Evolutionary conservation across 2,329 filamentous ascomycete genomes (phyloP), one percentile per base, ranked within the genome.

Genomic region (Alternaria viburni): DNA sequence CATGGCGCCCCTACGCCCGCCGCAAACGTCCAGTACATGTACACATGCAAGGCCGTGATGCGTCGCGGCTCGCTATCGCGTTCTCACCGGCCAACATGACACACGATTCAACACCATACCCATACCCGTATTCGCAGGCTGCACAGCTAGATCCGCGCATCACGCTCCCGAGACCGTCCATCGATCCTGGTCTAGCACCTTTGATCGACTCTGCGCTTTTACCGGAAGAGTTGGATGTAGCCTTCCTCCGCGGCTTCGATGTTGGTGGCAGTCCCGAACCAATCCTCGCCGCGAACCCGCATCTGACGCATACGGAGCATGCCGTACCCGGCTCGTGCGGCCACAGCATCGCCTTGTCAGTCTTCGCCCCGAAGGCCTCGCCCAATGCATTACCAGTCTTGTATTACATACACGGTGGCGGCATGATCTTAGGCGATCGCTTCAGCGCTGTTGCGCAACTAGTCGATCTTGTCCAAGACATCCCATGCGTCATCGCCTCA

Each of bases 341-440:
- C 59, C 89, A 88, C 78, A 91, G 91, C 77, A 89, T 90, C 49
- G 83, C 91, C n/a, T 30, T 67, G 15, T 66, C 66, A 4, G 23
- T 66, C 19, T 87, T 3, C 89, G 90, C 66, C 87, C 91, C 77
- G 88, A 41, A 43, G 11, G 8, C 41, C 13, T 19, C 36, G 8
- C 11, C 46, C 62, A 88, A 90, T 67, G 89, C 93, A 78, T 92
- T 92, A 72, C 86, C 86, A 0, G 83, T 88, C 0, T 87, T 93
- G 0, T 81, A 93, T 0, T 92, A 93, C 71, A 89, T 92, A 69
- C 91, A 91, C 1, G 85, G 66, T 7, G 68, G 65, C 21, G 62
- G 68, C 7, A 59, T 70, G 62, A 56, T 70, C 17, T 52, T 36
- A 36, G 68, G 67, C 8, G 61, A 70, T 56, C 54, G 67, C n/a